Conservation (phyloP, 495 filamentous ascomycete species). For the Hyaloscypha bicolor region DNA sequence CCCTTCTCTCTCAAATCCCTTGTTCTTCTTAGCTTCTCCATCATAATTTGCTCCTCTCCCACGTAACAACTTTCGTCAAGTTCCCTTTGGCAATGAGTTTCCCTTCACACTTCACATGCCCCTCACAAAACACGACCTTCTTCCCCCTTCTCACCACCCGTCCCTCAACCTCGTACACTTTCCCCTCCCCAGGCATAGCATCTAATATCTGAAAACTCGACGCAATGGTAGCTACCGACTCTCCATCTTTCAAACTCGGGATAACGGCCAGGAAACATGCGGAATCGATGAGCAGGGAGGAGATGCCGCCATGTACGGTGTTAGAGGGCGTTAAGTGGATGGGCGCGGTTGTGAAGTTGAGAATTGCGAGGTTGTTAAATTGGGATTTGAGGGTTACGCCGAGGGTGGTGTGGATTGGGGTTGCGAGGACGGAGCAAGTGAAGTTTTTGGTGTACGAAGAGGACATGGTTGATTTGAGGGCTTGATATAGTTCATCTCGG, state of each 20-base stretch:
- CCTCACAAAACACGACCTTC: conserved; percentile 17
- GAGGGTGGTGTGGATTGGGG: conserved; percentile 3
- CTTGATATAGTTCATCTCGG: too few species aligned
- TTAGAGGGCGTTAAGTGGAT: not conserved
- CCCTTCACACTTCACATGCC: conserved; percentile 11
- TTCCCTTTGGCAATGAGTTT: conserved; percentile 10
- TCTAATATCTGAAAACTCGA: conserved; percentile 4
- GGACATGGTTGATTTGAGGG: too few species aligned
- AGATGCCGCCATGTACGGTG: conserved; percentile 14
- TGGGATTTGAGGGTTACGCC: not conserved
- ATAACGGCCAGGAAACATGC: conserved; percentile 17
- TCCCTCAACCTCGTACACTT: conserved; percentile 7
- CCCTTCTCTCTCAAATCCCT: not conserved
- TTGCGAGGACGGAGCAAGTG: not conserved
- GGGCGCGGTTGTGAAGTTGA: conserved; percentile 1
- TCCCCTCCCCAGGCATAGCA: conserved; percentile 7
- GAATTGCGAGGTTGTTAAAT: not conserved
- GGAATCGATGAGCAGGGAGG: conserved; percentile 5
- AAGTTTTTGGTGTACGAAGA: not conserved
- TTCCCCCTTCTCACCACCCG: conserved; percentile 10
- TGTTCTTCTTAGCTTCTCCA: not conserved
- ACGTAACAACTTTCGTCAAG: conserved; percentile 14
- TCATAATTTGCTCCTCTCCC: conserved; percentile 9
- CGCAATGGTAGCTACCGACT: not conserved
- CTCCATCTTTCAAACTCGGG: not conserved